These are phyloP conservation scores for Furcasterigmium sp. DNA, from an alignment of 2,329 filamentous ascomycete species.

Conservation along the genomic window DNA sequence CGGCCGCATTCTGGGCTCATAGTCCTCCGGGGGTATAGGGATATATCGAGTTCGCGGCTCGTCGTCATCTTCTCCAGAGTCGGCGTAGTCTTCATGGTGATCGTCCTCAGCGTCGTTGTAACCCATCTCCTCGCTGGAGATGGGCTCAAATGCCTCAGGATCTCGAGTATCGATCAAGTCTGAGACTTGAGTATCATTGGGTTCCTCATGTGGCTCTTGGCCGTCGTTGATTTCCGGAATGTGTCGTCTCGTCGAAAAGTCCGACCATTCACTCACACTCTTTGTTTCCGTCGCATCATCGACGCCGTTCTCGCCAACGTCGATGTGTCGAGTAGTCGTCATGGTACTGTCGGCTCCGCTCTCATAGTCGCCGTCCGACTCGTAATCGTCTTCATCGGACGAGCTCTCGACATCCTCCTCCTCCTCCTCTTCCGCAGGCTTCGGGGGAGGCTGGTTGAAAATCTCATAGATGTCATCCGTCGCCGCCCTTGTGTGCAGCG, in stretches of 20 bases:
- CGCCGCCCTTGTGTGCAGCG: slow-evolving; percentile 87
- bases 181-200: slow-evolving; percentile 31
- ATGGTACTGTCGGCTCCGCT: slow-evolving; percentile 81
- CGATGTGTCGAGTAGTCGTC: slow-evolving; percentile 68
- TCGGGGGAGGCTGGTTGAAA: slow-evolving; percentile 76
- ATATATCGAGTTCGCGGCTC: slow-evolving; percentile 62
- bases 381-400: slow-evolving; percentile 63
- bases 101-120: slow-evolving; percentile 20
- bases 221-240: slow-evolving; percentile 42
- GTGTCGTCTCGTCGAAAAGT: slow-evolving; percentile 72
- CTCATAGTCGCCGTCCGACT: slow-evolving; percentile 71
- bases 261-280: slow-evolving; percentile 80
- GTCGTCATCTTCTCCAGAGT: slow-evolving; percentile 24
- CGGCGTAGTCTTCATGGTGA: slow-evolving; percentile 18
- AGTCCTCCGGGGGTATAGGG: slow-evolving; percentile 80
- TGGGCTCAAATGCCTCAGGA: slow-evolving; percentile 18
- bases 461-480: slow-evolving; percentile 97
- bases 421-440: slow-evolving; percentile 27
- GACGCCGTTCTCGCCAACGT: slow-evolving; percentile 30
- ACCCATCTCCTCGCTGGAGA: slow-evolving; percentile 21
- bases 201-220: slow-evolving; percentile 22
- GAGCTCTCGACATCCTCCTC: slow-evolving; percentile 30
- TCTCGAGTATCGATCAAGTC: slow-evolving; percentile 32
- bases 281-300: slow-evolving; percentile 53
- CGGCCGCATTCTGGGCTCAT: slow-evolving; percentile 70